Percentiles rank a stretch among this genome's conserved stretches.
Conservation (phyloP, 441 rosid species). For the Pelargonium citronellum region DNA sequence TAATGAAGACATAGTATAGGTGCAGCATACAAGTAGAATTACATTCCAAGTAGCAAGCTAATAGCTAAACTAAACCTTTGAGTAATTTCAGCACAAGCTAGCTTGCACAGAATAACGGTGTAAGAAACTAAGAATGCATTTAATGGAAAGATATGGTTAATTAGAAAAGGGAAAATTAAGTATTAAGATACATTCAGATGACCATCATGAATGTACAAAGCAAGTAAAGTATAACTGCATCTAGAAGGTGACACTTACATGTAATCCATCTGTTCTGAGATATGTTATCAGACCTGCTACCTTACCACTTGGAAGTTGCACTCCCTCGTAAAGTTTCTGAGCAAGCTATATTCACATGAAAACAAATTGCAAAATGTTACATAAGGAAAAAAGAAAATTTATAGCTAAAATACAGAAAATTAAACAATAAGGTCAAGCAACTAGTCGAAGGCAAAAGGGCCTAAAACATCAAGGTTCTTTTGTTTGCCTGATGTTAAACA, state of each 20-base stretch:
- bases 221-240: conserved; percentile 11
- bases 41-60: background rate
- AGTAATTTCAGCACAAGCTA: background rate
- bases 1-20: background rate
- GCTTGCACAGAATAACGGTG: background rate
- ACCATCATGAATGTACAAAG: background rate
- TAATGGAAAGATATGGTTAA: background rate
- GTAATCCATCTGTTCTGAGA: conserved; percentile 92
- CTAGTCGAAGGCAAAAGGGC: background rate
- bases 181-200: background rate
- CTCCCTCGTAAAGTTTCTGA: conserved; percentile 91
- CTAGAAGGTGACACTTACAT: conserved; percentile 49
- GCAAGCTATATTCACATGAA: conserved; percentile 63
- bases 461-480: background rate
- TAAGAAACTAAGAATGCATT: background rate
- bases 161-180: background rate
- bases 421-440: background rate
- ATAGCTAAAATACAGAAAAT: background rate
- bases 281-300: conserved; percentile 88
- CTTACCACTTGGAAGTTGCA: conserved; percentile 62
- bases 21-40: background rate
- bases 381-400: background rate
- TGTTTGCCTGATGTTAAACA: background rate
- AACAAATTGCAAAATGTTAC: conserved; percentile 10
- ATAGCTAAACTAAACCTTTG: background rate